A percentile compares a stretch with the other conserved stretches of the same genome.
These are phyloP conservation scores for Zygoascus biomembranicola DNA, from an alignment of 805 yeast genomes.

Conservation along the genomic window DNA sequence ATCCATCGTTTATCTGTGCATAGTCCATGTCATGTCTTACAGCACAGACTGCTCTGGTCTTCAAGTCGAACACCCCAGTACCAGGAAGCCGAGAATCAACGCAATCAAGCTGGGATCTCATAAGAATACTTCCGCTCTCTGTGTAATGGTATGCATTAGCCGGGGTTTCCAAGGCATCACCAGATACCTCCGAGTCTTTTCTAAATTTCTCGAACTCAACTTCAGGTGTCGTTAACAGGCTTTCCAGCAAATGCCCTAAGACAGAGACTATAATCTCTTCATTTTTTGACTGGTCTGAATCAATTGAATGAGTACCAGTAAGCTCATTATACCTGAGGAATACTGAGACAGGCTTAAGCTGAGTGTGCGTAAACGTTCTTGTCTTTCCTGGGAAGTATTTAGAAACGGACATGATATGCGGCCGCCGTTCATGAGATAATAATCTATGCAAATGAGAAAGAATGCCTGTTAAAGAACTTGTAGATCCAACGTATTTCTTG, in stretches of 20 bases:
- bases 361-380: conserved; percentile 36
- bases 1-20: conserved; percentile 47
- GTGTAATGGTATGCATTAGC: conserved; percentile 63
- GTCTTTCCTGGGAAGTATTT: conserved; percentile 33
- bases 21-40: conserved; percentile 69
- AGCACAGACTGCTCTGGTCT: conserved; percentile 85
- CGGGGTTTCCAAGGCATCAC: conserved; percentile 1
- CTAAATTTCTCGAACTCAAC: conserved; percentile 40
- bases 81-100: conserved; percentile 72
- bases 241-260: conserved; percentile 75
- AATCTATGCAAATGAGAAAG: conserved; percentile 68
- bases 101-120: conserved; percentile 91
- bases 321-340: conserved; percentile 42
- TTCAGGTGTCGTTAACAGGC: conserved; percentile 55
- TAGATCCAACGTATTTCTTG: conserved; percentile 57
- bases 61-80: conserved; percentile 83
- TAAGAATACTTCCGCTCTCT: conserved; percentile 52
- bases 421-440: conserved; percentile 52
- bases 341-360: conserved; percentile 46
- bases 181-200: conserved; percentile 14
- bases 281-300: conserved; percentile 60
- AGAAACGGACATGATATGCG: conserved; percentile 37
- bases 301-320: conserved; percentile 51
- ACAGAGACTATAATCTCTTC: conserved; percentile 59
- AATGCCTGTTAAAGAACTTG: conserved; percentile 78